Conservation (phyloP, 2,329 filamentous ascomycete species). For the Ascochyta pisi region DNA sequence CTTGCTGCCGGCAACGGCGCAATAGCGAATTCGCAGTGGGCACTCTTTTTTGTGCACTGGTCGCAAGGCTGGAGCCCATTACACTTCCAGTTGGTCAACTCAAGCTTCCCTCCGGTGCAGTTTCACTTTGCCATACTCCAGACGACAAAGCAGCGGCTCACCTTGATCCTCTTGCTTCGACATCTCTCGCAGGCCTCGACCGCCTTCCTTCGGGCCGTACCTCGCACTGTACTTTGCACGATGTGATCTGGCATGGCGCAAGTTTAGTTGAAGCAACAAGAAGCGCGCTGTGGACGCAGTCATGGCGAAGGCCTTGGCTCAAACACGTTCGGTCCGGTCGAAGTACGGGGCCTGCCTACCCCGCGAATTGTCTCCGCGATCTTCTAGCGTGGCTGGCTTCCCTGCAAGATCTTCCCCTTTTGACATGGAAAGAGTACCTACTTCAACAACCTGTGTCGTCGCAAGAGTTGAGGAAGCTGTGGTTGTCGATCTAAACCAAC, state of each 20-base stretch:
- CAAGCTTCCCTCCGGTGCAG: background rate
- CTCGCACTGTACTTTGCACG: background rate
- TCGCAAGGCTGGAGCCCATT: background rate
- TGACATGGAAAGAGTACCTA: too few relatives aligned
- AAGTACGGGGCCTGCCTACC: background rate
- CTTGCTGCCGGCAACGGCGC: background rate
- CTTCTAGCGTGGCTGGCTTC: too few relatives aligned
- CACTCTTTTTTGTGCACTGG: background rate
- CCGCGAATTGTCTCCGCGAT: too few relatives aligned
- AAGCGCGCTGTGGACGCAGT: background rate
- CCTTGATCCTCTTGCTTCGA: slow-evolving; percentile 3
- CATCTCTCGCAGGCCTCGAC: slow-evolving; percentile 1
- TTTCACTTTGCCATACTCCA: background rate
- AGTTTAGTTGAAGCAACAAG: background rate
- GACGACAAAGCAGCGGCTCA: background rate
- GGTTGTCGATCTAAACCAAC: too few relatives aligned
- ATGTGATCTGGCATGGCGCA: background rate
- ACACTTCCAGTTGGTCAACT: background rate
- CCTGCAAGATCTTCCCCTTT: too few relatives aligned
- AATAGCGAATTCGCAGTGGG: background rate
- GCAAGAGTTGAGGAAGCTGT: too few relatives aligned
- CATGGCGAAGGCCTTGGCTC: background rate
- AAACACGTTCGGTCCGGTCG: background rate
- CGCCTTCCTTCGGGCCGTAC: background rate
- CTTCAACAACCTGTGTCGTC: too few relatives aligned